Percentiles rank a stretch among this genome's conserved stretches.
Conservation (phyloP, 2,329 filamentous ascomycete genomes). For the Venturia nashicola region DNA sequence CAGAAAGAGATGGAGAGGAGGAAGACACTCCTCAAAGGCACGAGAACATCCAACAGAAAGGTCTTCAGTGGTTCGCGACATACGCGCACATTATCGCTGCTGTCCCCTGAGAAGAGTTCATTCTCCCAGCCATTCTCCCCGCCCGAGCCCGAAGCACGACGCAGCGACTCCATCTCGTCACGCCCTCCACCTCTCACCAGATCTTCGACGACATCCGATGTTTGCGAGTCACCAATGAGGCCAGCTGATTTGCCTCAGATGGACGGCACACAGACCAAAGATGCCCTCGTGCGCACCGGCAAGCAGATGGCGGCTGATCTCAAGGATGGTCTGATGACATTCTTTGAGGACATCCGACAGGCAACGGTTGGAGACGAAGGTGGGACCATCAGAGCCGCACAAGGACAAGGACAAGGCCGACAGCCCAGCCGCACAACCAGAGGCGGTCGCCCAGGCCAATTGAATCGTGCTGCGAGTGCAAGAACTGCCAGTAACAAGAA, state of each 20-base stretch:
- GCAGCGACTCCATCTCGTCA: conserved; percentile 17
- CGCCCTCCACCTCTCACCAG: conserved; percentile 14
- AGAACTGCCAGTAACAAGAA: background rate
- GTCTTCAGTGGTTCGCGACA: conserved; percentile 52
- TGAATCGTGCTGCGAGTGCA: conserved; percentile 12
- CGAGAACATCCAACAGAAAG: conserved; percentile 31
- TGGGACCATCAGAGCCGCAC: conserved; percentile 24
- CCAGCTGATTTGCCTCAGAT: conserved; percentile 12
- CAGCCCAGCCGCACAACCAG: conserved; percentile 11
- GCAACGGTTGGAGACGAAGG: conserved; percentile 93
- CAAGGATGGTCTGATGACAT: conserved; percentile 80
- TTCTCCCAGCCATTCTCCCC: conserved; percentile 25
- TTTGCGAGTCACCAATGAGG: conserved; percentile 12
- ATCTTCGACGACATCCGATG: conserved; percentile 21
- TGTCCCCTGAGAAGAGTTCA: conserved; percentile 48
- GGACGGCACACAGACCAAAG: conserved; percentile 11
- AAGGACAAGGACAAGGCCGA: background rate
- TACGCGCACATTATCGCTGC: conserved; percentile 60
- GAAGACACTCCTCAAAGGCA: conserved; percentile 49
- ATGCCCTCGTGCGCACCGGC: conserved; percentile 27
- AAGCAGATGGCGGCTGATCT: conserved; percentile 85
- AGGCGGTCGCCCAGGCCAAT: conserved; percentile 4
- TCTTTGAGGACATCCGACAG: conserved; percentile 88
- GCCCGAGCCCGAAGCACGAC: conserved; percentile 23
- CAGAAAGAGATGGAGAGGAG: conserved; percentile 59